Conservation (phyloP, 805 yeast genomes). For the Candida qinlingensis region DNA sequence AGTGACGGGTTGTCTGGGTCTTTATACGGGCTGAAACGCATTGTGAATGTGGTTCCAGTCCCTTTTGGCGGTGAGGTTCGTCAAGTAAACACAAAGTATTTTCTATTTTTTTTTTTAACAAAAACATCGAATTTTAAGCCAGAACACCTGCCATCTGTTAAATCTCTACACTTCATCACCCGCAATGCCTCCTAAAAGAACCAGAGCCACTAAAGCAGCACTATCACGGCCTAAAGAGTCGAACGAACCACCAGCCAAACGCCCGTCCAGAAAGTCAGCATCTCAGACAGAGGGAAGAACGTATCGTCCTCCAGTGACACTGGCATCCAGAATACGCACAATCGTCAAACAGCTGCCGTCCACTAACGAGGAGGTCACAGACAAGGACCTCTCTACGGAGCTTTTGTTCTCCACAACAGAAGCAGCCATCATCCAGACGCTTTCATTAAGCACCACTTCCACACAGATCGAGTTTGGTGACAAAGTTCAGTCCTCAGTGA, state of each 20-base stretch:
- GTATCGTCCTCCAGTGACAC: background rate
- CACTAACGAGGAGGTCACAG: background rate
- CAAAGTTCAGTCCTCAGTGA: constrained; percentile 4
- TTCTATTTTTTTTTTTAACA: no score
- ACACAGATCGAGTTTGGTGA: background rate
- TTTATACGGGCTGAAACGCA: constrained; percentile 18
- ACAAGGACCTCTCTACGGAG: background rate
- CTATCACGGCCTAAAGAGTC: background rate
- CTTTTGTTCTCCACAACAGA: constrained; percentile 3
- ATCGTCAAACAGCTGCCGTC: background rate
- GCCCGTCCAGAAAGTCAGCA: background rate
- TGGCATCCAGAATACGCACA: background rate
- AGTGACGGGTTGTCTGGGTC: background rate
- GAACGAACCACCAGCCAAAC: background rate
- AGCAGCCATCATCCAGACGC: background rate
- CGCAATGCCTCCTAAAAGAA: background rate
- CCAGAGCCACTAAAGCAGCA: background rate
- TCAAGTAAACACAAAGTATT: no score
- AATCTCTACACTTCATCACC: no score
- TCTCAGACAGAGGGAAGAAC: background rate
- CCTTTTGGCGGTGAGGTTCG: background rate
- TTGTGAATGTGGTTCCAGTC: background rate
- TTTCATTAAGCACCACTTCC: background rate
- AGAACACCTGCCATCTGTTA: no score
- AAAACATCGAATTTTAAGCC: no score